phyloP scores from a whole-genome alignment of 371 early-diverging fungal species.

The Rhizomucor miehei region DNA sequence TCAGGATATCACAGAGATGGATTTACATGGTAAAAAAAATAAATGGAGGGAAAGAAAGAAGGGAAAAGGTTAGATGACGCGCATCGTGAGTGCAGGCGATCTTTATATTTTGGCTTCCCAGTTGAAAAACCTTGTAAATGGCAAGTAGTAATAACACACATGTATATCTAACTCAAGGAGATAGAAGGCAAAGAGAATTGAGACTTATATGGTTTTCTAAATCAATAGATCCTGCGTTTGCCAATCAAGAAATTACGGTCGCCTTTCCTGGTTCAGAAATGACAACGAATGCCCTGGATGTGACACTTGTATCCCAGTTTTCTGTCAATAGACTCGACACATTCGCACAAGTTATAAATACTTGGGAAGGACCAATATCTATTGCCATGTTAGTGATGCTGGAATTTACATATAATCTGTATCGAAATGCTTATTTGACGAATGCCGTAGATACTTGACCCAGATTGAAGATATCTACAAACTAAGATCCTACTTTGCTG shows the following conservation, averaged over 20 bases:
- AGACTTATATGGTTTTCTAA: background rate
- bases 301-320: constrained; percentile 58
- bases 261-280: constrained; percentile 1
- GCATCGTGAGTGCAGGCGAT: constrained; percentile 11
- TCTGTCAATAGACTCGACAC: constrained; percentile 55
- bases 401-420: background rate
- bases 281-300: constrained; percentile 14
- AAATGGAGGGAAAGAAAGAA: background rate
- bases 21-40: constrained; percentile 23
- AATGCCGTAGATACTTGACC: constrained; percentile 46
- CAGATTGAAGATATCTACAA: constrained; percentile 41
- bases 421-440: too few relatives aligned
- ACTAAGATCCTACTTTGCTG: constrained; percentile 44
- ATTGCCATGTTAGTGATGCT: constrained; percentile 46
- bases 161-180: too few relatives aligned
- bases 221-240: constrained; percentile 9
- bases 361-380: constrained; percentile 59
- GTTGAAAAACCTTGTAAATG: constrained; percentile 20
- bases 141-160: too few relatives aligned
- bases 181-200: too few relatives aligned
- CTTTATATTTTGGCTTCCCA: constrained; percentile 29
- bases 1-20: constrained; percentile 28
- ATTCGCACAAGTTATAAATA: constrained; percentile 46
- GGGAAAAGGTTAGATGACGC: too few relatives aligned
- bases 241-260: constrained; percentile 6